phyloP scores from a whole-genome alignment of 1,139 yeast species.

The Pichia sp. region DNA sequence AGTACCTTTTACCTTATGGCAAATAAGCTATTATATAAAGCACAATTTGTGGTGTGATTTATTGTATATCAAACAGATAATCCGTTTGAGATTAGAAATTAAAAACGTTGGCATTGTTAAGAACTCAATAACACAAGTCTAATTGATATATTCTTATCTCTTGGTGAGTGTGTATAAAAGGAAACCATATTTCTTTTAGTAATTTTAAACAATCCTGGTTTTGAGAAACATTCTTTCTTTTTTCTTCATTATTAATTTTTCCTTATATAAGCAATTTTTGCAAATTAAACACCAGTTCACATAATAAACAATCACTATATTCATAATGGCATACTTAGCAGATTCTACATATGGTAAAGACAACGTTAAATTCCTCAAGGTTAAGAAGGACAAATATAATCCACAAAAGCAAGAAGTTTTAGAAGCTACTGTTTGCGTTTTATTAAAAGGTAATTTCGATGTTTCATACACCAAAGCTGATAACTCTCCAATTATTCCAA shows the following conservation, averaged over 20 bases:
- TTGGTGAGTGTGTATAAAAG: no score
- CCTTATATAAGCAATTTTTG: background rate
- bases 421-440: constrained; percentile 74
- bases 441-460: constrained; percentile 74
- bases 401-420: constrained; percentile 70
- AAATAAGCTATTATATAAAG: no score
- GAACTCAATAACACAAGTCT: no score
- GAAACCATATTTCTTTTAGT: no score
- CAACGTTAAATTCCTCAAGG: constrained; percentile 85
- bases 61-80: no score
- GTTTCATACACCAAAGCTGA: constrained; percentile 80
- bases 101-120: no score
- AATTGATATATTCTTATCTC: no score
- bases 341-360: constrained; percentile 82
- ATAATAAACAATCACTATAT: background rate
- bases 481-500: constrained; percentile 82
- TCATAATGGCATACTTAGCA: constrained; percentile 26
- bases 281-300: background rate
- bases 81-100: no score
- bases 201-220: no score
- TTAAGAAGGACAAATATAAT: constrained; percentile 65
- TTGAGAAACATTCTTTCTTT: background rate
- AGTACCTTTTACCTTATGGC: no score
- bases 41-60: no score
- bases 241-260: background rate